These are phyloP conservation scores for Diaporthe ilicicola DNA, from an alignment of 2,329 filamentous ascomycete species.

Conservation along the genomic window DNA sequence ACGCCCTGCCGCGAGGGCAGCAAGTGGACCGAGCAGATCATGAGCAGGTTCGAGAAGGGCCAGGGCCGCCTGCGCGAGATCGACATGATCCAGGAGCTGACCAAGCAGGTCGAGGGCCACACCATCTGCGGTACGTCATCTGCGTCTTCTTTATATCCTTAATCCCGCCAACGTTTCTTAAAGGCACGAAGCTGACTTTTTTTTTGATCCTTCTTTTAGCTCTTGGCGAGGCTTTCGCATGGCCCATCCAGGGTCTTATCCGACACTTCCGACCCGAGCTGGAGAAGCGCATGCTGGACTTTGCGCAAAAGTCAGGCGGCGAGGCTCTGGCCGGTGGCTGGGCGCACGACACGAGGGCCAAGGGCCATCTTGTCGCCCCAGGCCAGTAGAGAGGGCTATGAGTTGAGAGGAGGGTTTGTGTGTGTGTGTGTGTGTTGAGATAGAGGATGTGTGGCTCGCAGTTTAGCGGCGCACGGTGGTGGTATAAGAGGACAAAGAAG, in stretches of 20 bases:
- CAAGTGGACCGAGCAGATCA: slow-evolving; percentile 99
- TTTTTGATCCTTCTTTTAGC: slow-evolving; percentile 58
- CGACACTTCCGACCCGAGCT: slow-evolving; percentile 97
- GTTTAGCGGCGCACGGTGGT: slow-evolving; percentile 5
- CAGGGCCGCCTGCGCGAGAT: slow-evolving; percentile 91
- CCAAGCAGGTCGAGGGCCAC: slow-evolving; percentile 99
- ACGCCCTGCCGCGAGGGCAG: slow-evolving; percentile 99
- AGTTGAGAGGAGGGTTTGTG: not conserved
- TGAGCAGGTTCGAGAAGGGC: slow-evolving; percentile 94
- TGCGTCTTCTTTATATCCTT: not conserved
- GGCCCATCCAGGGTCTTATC: slow-evolving; percentile 98
- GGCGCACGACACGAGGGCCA: slow-evolving; percentile 75
- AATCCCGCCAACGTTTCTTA: not conserved
- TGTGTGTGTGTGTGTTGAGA: too few relatives aligned
- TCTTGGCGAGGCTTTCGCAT: slow-evolving; percentile 96
- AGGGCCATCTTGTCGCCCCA: slow-evolving; percentile 87
- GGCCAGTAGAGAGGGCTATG: slow-evolving; percentile 73
- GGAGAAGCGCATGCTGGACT: slow-evolving; percentile 88
- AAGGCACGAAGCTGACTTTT: slow-evolving; percentile 36
- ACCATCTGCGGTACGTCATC: slow-evolving; percentile 92
- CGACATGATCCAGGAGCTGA: slow-evolving; percentile 99
- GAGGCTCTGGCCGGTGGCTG: slow-evolving; percentile 86
- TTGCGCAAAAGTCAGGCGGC: slow-evolving; percentile 76
- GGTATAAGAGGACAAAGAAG: not conserved
- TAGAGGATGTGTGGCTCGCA: slow-evolving; percentile 8